Evolutionary conservation across 2,329 filamentous ascomycete species (phyloP).

Genomic region (Juglanconis sp.): DNA sequence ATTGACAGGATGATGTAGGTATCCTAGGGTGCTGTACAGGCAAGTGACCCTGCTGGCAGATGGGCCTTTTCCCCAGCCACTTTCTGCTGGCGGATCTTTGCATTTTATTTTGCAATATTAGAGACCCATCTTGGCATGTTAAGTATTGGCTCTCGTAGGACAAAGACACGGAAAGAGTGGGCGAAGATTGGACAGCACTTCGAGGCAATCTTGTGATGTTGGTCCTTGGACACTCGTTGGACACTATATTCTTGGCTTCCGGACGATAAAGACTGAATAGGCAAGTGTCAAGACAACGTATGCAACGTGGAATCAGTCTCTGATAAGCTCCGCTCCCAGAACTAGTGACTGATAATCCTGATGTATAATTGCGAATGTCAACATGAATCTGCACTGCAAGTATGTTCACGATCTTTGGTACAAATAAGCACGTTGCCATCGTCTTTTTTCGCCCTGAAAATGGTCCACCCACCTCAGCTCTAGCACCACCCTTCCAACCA

Average conservation of each 20-base stretch:
- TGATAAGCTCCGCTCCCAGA: background rate
- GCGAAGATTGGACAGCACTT: constrained; percentile 7
- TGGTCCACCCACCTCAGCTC: background rate
- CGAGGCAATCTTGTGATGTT: background rate
- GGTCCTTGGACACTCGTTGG: background rate
- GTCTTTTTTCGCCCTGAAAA: background rate
- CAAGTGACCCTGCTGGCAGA: background rate
- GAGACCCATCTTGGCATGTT: background rate
- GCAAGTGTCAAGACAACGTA: constrained; percentile 6
- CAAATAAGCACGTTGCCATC: background rate
- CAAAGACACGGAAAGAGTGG: background rate
- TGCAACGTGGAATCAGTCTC: background rate
- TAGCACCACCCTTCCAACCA: background rate
- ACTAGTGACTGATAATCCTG: background rate
- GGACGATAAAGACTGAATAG: constrained; percentile 9
- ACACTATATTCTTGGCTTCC: constrained; percentile 5
- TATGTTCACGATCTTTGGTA: background rate
- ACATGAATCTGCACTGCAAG: background rate
- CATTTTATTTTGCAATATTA: background rate
- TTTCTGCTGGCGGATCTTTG: background rate
- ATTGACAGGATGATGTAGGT: background rate
- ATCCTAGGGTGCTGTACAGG: background rate
- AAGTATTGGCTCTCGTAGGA: background rate
- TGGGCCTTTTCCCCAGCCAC: background rate
- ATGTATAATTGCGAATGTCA: background rate